These are phyloP conservation scores for Pneumocystis carinii DNA, from an alignment of 1,139 yeast species.

Conservation along the genomic window DNA sequence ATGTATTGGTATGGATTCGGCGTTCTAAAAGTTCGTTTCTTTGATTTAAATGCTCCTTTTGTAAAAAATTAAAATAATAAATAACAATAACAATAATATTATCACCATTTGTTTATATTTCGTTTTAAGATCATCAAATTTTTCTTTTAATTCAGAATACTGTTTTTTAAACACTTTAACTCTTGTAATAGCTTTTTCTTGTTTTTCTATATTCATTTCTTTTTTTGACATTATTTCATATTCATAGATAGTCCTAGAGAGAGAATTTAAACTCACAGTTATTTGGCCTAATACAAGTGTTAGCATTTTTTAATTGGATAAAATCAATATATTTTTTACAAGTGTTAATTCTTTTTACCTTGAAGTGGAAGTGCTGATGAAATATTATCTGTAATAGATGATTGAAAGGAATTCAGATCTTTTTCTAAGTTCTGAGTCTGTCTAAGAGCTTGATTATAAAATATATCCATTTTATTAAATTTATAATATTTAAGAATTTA, in stretches of 20 bases:
- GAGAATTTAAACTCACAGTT: slow-evolving; percentile 63
- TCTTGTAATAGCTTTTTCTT: slow-evolving; percentile 50
- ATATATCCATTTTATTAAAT: not conserved
- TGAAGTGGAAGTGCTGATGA: not conserved
- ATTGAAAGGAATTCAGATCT: not conserved
- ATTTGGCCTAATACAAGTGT: slow-evolving; percentile 39
- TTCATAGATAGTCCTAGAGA: slow-evolving; percentile 63
- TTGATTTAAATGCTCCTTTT: slow-evolving; percentile 23
- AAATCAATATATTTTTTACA: not conserved
- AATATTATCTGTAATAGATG: not conserved
- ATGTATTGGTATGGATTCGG: slow-evolving; percentile 25
- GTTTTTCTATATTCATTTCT: slow-evolving; percentile 41
- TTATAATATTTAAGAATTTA: not conserved
- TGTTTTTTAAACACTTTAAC: slow-evolving; percentile 48
- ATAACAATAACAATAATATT: slow-evolving; percentile 19
- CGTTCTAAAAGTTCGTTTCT: slow-evolving; percentile 52
- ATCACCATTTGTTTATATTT: slow-evolving; percentile 39
- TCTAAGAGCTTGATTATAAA: not conserved
- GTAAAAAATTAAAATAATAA: slow-evolving; percentile 17
- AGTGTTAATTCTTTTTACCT: not conserved
- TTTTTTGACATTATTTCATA: slow-evolving; percentile 52
- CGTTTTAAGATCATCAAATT: slow-evolving; percentile 48
- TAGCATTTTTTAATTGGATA: not conserved
- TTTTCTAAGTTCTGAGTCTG: not conserved
- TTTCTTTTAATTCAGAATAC: slow-evolving; percentile 37